Conservation (phyloP, 1,139 yeast species). For the Protomyces lactucae-debilis region DNA sequence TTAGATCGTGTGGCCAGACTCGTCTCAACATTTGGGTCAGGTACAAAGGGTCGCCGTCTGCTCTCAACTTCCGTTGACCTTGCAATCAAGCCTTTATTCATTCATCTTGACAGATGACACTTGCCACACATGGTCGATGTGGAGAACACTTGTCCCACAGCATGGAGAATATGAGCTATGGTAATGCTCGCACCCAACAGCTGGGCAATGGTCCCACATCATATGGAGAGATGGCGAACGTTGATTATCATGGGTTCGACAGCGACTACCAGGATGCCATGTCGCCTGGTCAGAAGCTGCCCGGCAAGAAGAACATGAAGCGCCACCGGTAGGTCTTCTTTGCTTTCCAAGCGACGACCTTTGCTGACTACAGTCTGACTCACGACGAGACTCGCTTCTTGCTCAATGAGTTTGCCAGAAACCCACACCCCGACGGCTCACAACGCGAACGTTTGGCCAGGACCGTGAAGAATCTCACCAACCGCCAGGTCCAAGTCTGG, state of each 20-base stretch:
- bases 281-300: background rate
- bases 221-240: background rate
- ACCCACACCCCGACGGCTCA: constrained; percentile 32
- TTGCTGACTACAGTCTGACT: constrained; percentile 24
- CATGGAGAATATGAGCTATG: too few relatives aligned
- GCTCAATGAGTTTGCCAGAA: constrained; percentile 31
- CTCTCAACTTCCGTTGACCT: too few relatives aligned
- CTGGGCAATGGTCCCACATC: too few relatives aligned
- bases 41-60: too few relatives aligned
- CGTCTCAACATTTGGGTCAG: too few relatives aligned
- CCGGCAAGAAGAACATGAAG: constrained; percentile 18
- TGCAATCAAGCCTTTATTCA: background rate
- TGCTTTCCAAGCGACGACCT: background rate
- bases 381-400: constrained; percentile 33
- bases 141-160: too few relatives aligned
- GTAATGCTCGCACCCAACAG: too few relatives aligned
- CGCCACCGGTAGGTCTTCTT: constrained; percentile 14
- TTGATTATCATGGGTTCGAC: background rate
- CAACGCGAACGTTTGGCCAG: constrained; percentile 31
- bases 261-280: background rate
- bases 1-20: too few relatives aligned
- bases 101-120: background rate
- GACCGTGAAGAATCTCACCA: constrained; percentile 30
- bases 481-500: constrained; percentile 34
- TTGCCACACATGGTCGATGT: background rate